Evolutionary conservation across 208 protist genomes (phyloP).

Genomic region (Naegleria lovaniensis): DNA sequence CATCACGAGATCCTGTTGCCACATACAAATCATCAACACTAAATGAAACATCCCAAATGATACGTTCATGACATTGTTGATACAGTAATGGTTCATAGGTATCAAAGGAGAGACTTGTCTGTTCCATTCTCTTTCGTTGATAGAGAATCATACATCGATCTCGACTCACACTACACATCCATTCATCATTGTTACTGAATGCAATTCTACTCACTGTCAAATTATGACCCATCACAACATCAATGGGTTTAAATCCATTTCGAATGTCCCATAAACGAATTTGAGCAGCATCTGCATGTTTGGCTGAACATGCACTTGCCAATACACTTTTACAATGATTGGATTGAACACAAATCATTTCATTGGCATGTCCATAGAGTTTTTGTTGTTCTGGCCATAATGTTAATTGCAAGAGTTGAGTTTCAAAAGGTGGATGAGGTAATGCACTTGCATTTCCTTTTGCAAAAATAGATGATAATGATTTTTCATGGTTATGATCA

Average conservation of each 20-base stretch:
- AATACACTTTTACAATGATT: conserved; percentile 35
- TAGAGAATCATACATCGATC: conserved; percentile 42
- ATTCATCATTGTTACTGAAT: conserved; percentile 50
- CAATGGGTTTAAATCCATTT: conserved; percentile 36
- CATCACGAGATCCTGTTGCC: conserved; percentile 49
- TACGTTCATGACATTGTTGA: conserved; percentile 45
- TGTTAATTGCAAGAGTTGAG: conserved; percentile 53
- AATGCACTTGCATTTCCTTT: neutral
- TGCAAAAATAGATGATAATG: neutral
- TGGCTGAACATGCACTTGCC: conserved; percentile 41
- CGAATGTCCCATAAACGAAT: conserved; percentile 43
- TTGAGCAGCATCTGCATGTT: conserved; percentile 7
- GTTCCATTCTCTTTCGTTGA: neutral
- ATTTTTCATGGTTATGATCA: neutral
- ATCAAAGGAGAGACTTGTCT: neutral
- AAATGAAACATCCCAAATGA: conserved; percentile 47
- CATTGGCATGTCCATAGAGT: conserved; percentile 57
- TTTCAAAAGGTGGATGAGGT: conserved; percentile 47
- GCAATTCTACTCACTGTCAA: conserved; percentile 53
- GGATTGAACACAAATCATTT: conserved; percentile 44
- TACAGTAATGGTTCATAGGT: neutral
- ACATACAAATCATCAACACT: conserved; percentile 35
- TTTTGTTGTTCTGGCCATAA: conserved; percentile 59
- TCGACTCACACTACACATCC: conserved; percentile 44
- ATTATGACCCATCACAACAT: conserved; percentile 37